These are phyloP conservation scores for Microdochium trichocladiopsis DNA, from an alignment of 2,329 filamentous ascomycete genomes.

Conservation along the genomic window DNA sequence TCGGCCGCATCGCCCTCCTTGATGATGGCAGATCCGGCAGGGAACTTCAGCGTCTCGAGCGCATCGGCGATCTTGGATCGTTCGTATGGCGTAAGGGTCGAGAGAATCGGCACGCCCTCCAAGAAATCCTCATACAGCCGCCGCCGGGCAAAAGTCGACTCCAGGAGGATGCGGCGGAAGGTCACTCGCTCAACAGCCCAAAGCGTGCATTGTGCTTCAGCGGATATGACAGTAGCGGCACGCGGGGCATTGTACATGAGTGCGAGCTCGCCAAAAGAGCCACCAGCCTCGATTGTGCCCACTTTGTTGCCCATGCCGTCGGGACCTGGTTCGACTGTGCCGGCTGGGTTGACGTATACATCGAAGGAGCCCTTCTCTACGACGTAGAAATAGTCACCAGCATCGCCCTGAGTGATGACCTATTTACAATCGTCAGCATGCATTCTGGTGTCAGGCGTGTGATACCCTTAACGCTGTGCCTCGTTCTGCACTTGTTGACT, in stretches of 20 bases:
- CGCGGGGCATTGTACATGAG: conserved; percentile 98
- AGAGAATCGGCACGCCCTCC: conserved; percentile 83
- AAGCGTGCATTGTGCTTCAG: conserved; percentile 69
- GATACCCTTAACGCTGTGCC: too few relatives aligned
- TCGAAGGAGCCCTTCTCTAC: conserved; percentile 89
- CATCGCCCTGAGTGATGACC: conserved; percentile 92
- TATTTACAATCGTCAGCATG: conserved; percentile 32
- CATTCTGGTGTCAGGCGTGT: background rate
- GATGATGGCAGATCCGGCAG: conserved; percentile 77
- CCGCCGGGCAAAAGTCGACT: conserved; percentile 90
- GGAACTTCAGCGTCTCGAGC: conserved; percentile 82
- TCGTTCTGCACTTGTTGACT: conserved; percentile 8
- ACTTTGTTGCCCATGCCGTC: conserved; percentile 82
- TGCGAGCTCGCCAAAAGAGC: conserved; percentile 92
- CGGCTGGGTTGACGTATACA: conserved; percentile 77
- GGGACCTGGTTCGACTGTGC: conserved; percentile 69
- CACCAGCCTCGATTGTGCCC: conserved; percentile 73
- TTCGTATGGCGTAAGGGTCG: conserved; percentile 82
- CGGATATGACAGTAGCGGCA: conserved; percentile 85
- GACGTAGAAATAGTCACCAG: conserved; percentile 96
- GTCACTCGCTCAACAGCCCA: conserved; percentile 95
- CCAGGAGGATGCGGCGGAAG: conserved; percentile 97
- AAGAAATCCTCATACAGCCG: conserved; percentile 97
- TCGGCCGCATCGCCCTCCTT: conserved; percentile 85
- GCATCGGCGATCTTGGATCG: conserved; percentile 96